Base-by-base conservation (phyloP, 2,329 filamentous ascomycete genomes). In the Plectosphaerella sp. region DNA sequence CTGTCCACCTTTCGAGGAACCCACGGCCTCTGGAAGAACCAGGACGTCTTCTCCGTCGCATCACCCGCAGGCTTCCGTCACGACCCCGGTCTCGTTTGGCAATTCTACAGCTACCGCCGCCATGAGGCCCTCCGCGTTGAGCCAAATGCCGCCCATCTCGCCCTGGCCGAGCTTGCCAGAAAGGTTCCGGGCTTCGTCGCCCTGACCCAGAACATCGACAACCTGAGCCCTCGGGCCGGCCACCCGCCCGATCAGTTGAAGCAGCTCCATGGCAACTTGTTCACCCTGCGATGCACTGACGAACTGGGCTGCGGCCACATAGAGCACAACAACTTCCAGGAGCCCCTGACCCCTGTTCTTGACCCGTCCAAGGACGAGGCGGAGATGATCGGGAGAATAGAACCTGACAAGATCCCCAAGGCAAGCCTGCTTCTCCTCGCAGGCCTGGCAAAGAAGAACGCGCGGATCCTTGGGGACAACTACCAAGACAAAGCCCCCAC, bases 21-120 rank as follows among this genome's bases (percentile, higher is more conserved):
- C 4, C 83, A 82, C 6, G 84, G 84, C 4, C 67, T 87, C 18
- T 88, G 85, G 84, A 71, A 82, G 54, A 80, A 76, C 4, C 78
- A 86, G 59, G 79, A 85, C 61, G 80, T 82, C 9, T 79, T 69
- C 7, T 70, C 72, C 20, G 69, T 88, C 7, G 84, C 85, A 3
- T 86, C 83, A 0, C 82, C 82, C 12, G 74, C 78, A 50, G 84
- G 84, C 2, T 88, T 87, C 61, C 64, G 72, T 15, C 64, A 64
- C 12, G 73, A 86, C 55, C 84, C 85, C 1, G 82, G 74, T 4
- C 70, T 88, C 4, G 83, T 88, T n/a, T 88, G 86, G 86, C 83
- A 87, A 58, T 88, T 88, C 64, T 88, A 88, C 70, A 79, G 72
- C 61, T 83, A 84, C 62, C 69, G 83, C 41, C 71, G 84, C 36